These are phyloP conservation scores for Hypholoma fasciculare DNA, from an alignment of 768 basidiomycete species.

Conservation along the genomic window DNA sequence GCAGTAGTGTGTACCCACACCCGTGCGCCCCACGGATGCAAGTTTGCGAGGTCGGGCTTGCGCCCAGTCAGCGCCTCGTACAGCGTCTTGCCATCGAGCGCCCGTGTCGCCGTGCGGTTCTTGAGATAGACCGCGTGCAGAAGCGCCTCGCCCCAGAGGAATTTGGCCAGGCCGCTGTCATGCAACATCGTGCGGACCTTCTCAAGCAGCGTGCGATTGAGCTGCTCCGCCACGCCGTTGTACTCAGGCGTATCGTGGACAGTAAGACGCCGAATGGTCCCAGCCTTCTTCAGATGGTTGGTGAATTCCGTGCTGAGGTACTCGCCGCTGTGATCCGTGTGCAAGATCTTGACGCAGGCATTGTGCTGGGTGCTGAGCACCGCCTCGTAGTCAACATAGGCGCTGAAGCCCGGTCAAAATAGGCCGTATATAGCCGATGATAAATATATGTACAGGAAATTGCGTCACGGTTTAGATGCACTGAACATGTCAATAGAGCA, in stretches of 20 bases:
- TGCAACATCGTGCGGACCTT: constrained; percentile 30
- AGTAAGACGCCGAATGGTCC: constrained; percentile 23
- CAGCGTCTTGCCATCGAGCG: constrained; percentile 12
- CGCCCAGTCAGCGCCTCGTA: constrained; percentile 8
- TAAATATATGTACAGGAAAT: no score
- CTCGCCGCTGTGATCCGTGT: constrained; percentile 38
- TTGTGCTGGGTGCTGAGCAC: constrained; percentile 28
- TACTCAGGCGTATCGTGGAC: no score
- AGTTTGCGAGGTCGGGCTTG: constrained; percentile 15
- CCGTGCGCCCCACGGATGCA: constrained; percentile 14
- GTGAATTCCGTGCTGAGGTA: constrained; percentile 31
- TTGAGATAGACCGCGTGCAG: constrained; percentile 22
- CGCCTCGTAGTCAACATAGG: constrained; percentile 33
- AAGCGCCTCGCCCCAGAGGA: no score
- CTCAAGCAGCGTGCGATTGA: constrained; percentile 31
- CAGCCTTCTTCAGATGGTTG: constrained; percentile 20
- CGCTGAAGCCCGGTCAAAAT: no score
- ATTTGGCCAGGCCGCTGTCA: constrained; percentile 23
- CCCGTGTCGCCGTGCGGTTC: constrained; percentile 12
- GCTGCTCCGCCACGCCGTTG: constrained; percentile 38
- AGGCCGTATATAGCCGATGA: no score
- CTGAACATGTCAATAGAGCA: no score
- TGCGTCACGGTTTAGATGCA: no score
- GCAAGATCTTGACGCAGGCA: constrained; percentile 25
- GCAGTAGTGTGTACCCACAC: constrained; percentile 21